Percentiles rank a stretch among this genome's conserved stretches.
These are phyloP conservation scores for Arthroderma sp. DNA, from an alignment of 2,329 filamentous ascomycete species.

Conservation along the genomic window DNA sequence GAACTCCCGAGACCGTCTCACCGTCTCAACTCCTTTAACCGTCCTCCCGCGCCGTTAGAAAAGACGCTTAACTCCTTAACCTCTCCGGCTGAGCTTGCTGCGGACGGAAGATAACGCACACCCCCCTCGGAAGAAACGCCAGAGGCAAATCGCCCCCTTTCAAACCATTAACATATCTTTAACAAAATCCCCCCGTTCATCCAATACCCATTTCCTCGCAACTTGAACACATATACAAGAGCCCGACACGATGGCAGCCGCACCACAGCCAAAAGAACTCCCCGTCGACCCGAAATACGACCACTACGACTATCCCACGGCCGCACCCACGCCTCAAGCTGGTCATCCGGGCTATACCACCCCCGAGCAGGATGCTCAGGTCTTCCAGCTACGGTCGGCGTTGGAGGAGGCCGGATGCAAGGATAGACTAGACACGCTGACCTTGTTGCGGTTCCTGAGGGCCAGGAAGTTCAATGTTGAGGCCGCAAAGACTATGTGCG, in stretches of 20 bases:
- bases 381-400: slow-evolving; percentile 70
- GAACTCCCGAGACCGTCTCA: background rate
- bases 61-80: background rate
- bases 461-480: slow-evolving; percentile 91
- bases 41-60: background rate
- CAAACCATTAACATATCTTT: no score
- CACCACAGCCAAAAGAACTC: slow-evolving; percentile 28
- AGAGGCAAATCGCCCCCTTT: no score
- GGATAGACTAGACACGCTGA: slow-evolving; percentile 81
- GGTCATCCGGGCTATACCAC: slow-evolving; percentile 86
- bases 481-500: slow-evolving; percentile 76
- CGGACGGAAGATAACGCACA: no score
- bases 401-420: slow-evolving; percentile 75
- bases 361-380: slow-evolving; percentile 74
- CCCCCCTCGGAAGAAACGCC: no score
- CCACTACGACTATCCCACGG: slow-evolving; percentile 83
- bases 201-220: background rate
- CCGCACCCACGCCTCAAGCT: slow-evolving; percentile 53
- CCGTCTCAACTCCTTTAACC: background rate
- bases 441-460: slow-evolving; percentile 80
- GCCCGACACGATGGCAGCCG: slow-evolving; percentile 3
- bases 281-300: slow-evolving; percentile 81
- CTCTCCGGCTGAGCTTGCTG: no score
- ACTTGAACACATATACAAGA: background rate
- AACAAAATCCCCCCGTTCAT: background rate